phyloP scores from a whole-genome alignment of 192 early-diverging fungal genomes.

The Hyaloraphidium curvatum region DNA sequence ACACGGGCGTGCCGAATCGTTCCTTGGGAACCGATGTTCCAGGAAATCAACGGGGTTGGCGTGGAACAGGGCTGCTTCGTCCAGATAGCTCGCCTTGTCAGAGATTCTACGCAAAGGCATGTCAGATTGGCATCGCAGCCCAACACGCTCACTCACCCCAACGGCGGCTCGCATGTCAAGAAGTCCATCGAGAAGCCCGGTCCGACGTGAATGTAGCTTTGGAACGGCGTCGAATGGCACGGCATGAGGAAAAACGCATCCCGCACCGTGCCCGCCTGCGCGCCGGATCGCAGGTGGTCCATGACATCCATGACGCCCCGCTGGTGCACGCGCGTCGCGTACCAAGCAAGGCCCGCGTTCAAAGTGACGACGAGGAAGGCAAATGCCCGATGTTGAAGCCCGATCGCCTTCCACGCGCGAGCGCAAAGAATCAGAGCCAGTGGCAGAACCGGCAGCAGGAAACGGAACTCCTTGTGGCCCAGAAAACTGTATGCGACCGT shows the following conservation, averaged over 20 bases:
- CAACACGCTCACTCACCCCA: slow-evolving; percentile 17
- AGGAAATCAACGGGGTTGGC: slow-evolving; percentile 36
- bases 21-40: slow-evolving; percentile 18
- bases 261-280: not conserved
- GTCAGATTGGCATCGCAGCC: not conserved
- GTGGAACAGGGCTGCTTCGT: slow-evolving; percentile 71
- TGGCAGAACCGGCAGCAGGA: slow-evolving; percentile 74
- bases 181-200: slow-evolving; percentile 50
- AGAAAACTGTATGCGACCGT: slow-evolving; percentile 50
- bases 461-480: slow-evolving; percentile 87
- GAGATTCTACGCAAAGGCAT: slow-evolving; percentile 2
- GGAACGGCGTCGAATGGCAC: slow-evolving; percentile 93
- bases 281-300: slow-evolving; percentile 38
- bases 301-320: slow-evolving; percentile 81
- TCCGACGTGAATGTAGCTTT: slow-evolving; percentile 69
- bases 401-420: not conserved
- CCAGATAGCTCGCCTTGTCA: slow-evolving; percentile 18
- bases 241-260: slow-evolving; percentile 76
- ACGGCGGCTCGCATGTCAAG: slow-evolving; percentile 80
- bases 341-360: slow-evolving; percentile 48
- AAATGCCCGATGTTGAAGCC: not conserved
- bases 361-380: slow-evolving; percentile 18
- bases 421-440: slow-evolving; percentile 25
- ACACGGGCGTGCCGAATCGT: slow-evolving; percentile 9
- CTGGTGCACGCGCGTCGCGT: slow-evolving; percentile 65